Base-by-base conservation (phyloP, 2,329 filamentous ascomycete genomes). In the Biscogniauxia mediterranea region DNA sequence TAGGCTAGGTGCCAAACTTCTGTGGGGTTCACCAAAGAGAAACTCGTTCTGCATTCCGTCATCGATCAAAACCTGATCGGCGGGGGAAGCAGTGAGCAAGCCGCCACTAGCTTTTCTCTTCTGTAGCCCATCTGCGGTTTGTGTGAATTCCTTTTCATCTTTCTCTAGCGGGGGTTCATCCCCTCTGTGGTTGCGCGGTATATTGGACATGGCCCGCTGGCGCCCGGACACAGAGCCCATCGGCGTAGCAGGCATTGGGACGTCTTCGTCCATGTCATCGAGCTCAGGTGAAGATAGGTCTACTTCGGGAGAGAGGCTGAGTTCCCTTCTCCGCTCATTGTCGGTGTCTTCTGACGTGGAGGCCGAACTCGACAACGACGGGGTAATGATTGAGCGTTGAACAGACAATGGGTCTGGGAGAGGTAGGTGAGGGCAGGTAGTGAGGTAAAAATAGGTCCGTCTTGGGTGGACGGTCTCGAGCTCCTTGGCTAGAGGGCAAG, bases 401-500 rank as follows among this genome's bases (percentile, higher is more conserved):
- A 70, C 79, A 66, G 73, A 79, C 74, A 66, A 82, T 70, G 70
- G 83, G 66, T 90, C 85, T 1, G 92, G 92, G 20, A 98, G 86
- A 46, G 92, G 87, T 73, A 94, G 92, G 72, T 90, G 91, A 54
- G 91, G 88, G 71, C 85, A 89, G n/a, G 91, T 96, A 49, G 92
- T 96, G 62, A 99, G 85, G 79, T 93, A 98, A 79, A 96, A 98
- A 81, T 97, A 98, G 54, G 96, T 93, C 76, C 95, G 92, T 73
- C 94, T 90, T 20, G 95, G 95, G 74, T 98, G 94, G 51, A 94
- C 90, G 50, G 91, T 89, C 74, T 97, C 92, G 58, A 97, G 86
- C 77, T 97, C 92, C 79, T 98, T 98, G 56, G 91, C 92, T 59
- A 98, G 80, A 3, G 95, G 94, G 77, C 95, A 98, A 57, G 90